Evolutionary conservation across 2,329 filamentous ascomycete species (phyloP), one percentile per base, ranked within the genome.

Genomic region (Lachnellula subtilissima): DNA sequence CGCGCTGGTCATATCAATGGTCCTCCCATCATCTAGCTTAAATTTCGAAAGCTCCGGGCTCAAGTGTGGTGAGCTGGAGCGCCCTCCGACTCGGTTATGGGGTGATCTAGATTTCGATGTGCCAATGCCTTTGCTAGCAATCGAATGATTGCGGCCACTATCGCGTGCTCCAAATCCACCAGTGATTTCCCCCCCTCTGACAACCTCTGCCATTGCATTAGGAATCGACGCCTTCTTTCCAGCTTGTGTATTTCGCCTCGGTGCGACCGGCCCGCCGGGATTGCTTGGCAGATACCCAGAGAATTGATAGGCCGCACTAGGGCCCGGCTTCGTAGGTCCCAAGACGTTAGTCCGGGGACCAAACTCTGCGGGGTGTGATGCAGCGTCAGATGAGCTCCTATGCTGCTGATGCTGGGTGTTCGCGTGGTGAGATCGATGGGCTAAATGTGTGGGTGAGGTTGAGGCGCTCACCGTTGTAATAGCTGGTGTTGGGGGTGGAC

Each of bases 1-100:
- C 4, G 87, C 86, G 60, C 77, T 86, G 56, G 80, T 83, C 71
- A 88, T 81, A 67, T 91, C 86, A 51, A 91, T 74, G 1, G 81
- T 70, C 48, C 81, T 78, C 11, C 83, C 84, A 53, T 84, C 83
- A 43, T 83, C 80, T 3, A 88, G 76, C 46, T 83, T 75, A 14
- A 80, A 56, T 39, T 62, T 64, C 11, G 53, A 73, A 46, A 73
- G 76, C 48, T 69, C 68, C 23, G 53, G 19, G 28, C 45, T 39
- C 1, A 55, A 28, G 23, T 54, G 52, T 14, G 69, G 69, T 43
- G 69, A 71, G 52, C 50, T 61, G 8, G 67, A 67, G 36, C 68
- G 67, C 11, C 64, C 40, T 35, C 59, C 61, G 19, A 68, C 59
- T 9, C 66, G 63, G 48, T 64, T 65, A 48, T 65, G 66, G 46